Evolutionary conservation across 257 asterid genomes (phyloP).

Genomic region (Ballota nigra): DNA sequence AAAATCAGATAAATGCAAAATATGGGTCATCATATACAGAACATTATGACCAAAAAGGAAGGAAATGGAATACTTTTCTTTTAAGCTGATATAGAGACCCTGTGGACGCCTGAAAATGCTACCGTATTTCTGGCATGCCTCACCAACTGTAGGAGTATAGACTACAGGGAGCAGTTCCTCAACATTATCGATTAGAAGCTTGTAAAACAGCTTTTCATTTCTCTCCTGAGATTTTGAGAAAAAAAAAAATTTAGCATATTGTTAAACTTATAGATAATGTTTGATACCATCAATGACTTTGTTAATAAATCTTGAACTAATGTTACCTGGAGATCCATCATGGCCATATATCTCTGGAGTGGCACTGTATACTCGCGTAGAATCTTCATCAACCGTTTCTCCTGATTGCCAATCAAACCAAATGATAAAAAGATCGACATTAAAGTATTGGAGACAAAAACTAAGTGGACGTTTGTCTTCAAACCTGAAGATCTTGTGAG

Average conservation of each 20-base stretch:
- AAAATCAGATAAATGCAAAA: not conserved
- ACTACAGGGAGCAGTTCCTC: constrained; percentile 92
- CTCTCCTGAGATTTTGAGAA: constrained; percentile 58
- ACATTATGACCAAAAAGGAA: not conserved
- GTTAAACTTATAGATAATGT: not conserved
- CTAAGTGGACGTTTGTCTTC: not conserved
- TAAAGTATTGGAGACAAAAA: not conserved
- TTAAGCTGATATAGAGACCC: constrained; percentile 91
- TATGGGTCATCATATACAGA: not conserved
- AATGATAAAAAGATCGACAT: not conserved
- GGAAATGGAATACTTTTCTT: constrained; percentile 57
- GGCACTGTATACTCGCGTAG: constrained; percentile 81
- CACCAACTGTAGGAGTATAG: constrained; percentile 95
- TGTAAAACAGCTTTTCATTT: constrained; percentile 86
- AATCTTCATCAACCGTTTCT: constrained; percentile 66
- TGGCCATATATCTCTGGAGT: constrained; percentile 83
- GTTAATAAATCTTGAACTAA: not conserved
- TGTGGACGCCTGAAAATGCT: constrained; percentile 94
- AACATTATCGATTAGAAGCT: constrained; percentile 86
- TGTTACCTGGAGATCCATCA: constrained; percentile 98
- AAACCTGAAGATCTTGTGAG: constrained; percentile 90
- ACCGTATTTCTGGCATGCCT: constrained; percentile 97
- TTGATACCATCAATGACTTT: not conserved
- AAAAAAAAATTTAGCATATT: constrained; percentile 2
- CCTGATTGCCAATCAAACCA: constrained; percentile 39